Evolutionary conservation across 1,284 basidiomycete genomes (phyloP).

Genomic region (Fomitopsis pinicola): DNA sequence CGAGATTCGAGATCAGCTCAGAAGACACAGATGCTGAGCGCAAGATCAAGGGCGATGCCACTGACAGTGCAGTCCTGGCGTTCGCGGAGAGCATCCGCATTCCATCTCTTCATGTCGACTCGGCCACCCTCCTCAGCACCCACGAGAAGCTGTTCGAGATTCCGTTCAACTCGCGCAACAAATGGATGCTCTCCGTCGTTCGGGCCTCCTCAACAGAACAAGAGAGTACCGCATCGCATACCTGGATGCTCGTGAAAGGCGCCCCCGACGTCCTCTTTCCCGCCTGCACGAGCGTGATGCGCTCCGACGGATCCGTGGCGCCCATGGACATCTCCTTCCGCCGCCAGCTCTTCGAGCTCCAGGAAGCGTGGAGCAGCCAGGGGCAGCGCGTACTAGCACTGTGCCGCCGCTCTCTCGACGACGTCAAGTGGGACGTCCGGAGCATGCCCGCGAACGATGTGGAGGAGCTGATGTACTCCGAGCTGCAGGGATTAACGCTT

Average conservation of each 20-base stretch:
- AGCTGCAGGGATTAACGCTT: constrained; percentile 44
- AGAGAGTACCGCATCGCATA: constrained; percentile 2
- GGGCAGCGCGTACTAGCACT: constrained; percentile 60
- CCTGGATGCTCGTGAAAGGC: constrained; percentile 49
- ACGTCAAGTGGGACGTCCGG: constrained; percentile 17
- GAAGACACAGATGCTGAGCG: constrained; percentile 30
- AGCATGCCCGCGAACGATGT: constrained; percentile 30
- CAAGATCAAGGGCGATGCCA: constrained; percentile 57
- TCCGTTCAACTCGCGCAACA: constrained; percentile 64
- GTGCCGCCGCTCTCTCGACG: constrained; percentile 31
- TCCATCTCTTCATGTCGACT: constrained; percentile 17
- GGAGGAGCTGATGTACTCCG: constrained; percentile 33
- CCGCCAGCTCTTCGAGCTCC: constrained; percentile 31
- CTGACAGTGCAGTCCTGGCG: constrained; percentile 58
- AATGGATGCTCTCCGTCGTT: constrained; percentile 55
- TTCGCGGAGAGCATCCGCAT: constrained; percentile 46
- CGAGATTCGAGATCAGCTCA: constrained; percentile 44
- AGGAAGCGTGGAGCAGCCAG: constrained; percentile 49
- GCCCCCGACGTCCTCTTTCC: constrained; percentile 57
- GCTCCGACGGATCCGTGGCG: constrained; percentile 30
- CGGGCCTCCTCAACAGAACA: constrained; percentile 13
- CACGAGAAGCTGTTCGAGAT: constrained; percentile 37
- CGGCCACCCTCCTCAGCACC: constrained; percentile 19
- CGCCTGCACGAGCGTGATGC: constrained; percentile 38
- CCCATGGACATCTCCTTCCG: constrained; percentile 29